A percentile compares a stretch with the other conserved stretches of the same genome.
phyloP scores from a whole-genome alignment of 805 yeast species.

The Lipomyces yamanashiensis region DNA sequence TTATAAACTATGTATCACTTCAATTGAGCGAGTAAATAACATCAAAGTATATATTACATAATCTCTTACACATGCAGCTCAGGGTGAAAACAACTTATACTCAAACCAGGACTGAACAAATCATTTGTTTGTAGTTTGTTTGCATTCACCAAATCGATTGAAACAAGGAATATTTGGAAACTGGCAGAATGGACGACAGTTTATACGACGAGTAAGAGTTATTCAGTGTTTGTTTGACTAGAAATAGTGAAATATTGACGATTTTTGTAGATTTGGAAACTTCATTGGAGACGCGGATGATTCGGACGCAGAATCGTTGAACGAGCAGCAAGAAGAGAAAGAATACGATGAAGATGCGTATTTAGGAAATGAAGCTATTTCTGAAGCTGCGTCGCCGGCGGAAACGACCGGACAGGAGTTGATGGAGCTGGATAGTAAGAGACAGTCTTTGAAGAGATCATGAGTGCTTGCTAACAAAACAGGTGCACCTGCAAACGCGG shows the following conservation, averaged over 20 bases:
- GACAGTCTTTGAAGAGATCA: not conserved
- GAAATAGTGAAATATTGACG: slow-evolving; percentile 33
- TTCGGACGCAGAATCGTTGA: slow-evolving; percentile 51
- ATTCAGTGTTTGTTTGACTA: slow-evolving; percentile 5
- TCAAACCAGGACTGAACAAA: too few species aligned
- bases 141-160: too few species aligned
- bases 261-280: slow-evolving; percentile 58
- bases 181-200: slow-evolving; percentile 55
- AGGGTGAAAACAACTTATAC: too few species aligned
- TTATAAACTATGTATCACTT: too few species aligned
- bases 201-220: slow-evolving; percentile 69
- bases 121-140: too few species aligned
- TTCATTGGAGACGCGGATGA: slow-evolving; percentile 58
- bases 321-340: slow-evolving; percentile 23
- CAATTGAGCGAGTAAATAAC: too few species aligned
- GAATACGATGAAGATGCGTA: slow-evolving; percentile 21
- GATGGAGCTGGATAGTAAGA: slow-evolving; percentile 29
- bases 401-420: slow-evolving; percentile 30
- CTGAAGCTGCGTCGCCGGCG: slow-evolving; percentile 4
- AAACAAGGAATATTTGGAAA: too few species aligned
- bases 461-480: not conserved
- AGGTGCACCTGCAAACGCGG: slow-evolving; percentile 38
- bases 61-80: too few species aligned
- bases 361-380: slow-evolving; percentile 2
- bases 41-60: too few species aligned